These are phyloP conservation scores for Candida loeiensis DNA, from an alignment of 805 yeast species.

Conservation along the genomic window DNA sequence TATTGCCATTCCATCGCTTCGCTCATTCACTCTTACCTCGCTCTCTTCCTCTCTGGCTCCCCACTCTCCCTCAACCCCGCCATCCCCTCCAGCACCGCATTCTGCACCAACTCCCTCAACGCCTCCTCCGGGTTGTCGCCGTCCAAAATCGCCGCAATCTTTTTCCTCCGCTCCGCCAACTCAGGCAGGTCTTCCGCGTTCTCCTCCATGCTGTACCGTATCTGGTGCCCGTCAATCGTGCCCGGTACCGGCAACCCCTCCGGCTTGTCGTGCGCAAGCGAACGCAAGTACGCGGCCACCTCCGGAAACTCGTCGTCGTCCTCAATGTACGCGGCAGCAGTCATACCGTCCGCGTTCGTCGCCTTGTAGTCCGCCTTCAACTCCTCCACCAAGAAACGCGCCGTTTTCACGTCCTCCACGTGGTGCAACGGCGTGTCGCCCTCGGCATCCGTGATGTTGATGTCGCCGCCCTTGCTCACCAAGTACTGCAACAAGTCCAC, in stretches of 20 bases:
- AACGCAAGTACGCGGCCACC: conserved; percentile 57
- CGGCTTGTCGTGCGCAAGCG: conserved; percentile 34
- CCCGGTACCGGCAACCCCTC: conserved; percentile 35
- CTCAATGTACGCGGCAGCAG: conserved; percentile 68
- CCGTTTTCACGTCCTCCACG: conserved; percentile 67
- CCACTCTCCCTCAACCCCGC: conserved; percentile 25
- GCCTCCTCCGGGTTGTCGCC: conserved; percentile 82
- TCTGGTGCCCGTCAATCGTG: conserved; percentile 43
- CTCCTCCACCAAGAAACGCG: conserved; percentile 62
- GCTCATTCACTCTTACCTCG: background rate
- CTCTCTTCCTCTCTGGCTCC: conserved; percentile 30
- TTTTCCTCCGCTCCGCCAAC: conserved; percentile 53
- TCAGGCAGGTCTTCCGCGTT: conserved; percentile 33
- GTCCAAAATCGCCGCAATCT: conserved; percentile 66
- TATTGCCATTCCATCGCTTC: background rate
- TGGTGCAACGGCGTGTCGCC: conserved; percentile 97
- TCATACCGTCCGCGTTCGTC: conserved; percentile 70
- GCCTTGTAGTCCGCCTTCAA: conserved; percentile 62
- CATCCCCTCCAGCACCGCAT: conserved; percentile 60
- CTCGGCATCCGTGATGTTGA: conserved; percentile 78
- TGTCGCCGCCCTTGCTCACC: conserved; percentile 60
- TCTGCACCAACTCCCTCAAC: conserved; percentile 61
- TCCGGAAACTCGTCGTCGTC: conserved; percentile 88
- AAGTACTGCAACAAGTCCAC: conserved; percentile 58
- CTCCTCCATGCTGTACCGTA: conserved; percentile 59